phyloP scores from a whole-genome alignment of 306 rosid species.

The Gastrolobium villosum region DNA sequence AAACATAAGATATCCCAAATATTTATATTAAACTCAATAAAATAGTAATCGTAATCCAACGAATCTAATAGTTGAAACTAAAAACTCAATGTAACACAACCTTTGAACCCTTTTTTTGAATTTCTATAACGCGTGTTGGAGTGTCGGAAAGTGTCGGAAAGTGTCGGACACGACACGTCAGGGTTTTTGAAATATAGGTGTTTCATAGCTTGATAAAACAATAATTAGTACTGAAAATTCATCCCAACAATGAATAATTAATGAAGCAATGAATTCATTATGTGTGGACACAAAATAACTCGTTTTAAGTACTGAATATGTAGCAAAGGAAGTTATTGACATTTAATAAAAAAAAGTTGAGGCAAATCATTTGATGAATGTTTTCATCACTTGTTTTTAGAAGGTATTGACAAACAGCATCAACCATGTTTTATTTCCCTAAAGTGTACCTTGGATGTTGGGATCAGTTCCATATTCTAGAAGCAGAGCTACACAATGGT shows the following conservation, averaged over 20 bases:
- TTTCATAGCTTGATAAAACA: not conserved
- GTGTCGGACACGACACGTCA: no score
- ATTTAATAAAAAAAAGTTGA: not conserved
- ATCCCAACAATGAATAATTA: constrained; percentile 1
- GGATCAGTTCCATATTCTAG: constrained; percentile 68
- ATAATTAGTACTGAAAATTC: not conserved
- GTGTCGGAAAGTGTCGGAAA: no score
- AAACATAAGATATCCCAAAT: no score
- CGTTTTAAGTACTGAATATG: not conserved
- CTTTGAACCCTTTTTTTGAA: no score
- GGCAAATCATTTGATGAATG: not conserved
- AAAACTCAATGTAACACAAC: no score
- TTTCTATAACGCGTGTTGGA: no score
- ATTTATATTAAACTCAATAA: no score
- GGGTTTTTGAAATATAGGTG: no score
- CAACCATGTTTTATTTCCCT: no score
- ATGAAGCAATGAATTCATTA: not conserved
- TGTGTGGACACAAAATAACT: constrained; percentile 14
- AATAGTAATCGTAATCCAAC: no score
- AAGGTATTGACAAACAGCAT: not conserved
- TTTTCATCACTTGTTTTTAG: not conserved
- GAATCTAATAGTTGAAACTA: no score
- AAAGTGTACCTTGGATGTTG: constrained; percentile 61
- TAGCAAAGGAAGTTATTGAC: not conserved
- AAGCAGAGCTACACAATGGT: constrained; percentile 63